These are phyloP conservation scores for Aspergillus sp. DNA, from an alignment of 2,329 filamentous ascomycete genomes.

Conservation along the genomic window DNA sequence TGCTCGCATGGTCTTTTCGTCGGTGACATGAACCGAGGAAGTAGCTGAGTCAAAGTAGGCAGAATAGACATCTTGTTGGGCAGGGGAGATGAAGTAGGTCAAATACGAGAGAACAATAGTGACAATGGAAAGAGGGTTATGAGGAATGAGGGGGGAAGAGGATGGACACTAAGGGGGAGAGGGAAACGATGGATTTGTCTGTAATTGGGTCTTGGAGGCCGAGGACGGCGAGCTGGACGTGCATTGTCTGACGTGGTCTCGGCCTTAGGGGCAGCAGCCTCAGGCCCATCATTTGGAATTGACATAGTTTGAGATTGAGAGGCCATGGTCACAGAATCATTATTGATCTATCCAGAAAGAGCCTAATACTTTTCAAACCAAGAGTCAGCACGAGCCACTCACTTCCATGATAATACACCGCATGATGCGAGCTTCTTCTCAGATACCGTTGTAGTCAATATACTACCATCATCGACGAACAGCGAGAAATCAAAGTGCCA, in stretches of 20 bases:
- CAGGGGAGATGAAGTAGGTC: slow-evolving; percentile 63
- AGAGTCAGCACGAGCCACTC: slow-evolving; percentile 18
- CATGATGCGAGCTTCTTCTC: slow-evolving; percentile 49
- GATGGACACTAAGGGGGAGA: slow-evolving; percentile 74
- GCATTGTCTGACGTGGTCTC: slow-evolving; percentile 11
- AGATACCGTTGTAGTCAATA: slow-evolving; percentile 98
- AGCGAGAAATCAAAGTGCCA: slow-evolving; percentile 49
- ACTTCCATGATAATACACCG: slow-evolving; percentile 6
- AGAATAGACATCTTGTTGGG: slow-evolving; percentile 58
- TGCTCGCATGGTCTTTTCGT: slow-evolving; percentile 68
- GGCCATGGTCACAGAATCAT: slow-evolving; percentile 24
- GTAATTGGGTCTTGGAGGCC: slow-evolving; percentile 49
- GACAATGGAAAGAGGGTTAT: slow-evolving; percentile 84
- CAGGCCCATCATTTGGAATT: slow-evolving; percentile 11
- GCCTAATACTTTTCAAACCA: slow-evolving; percentile 10
- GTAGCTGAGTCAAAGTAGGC: slow-evolving; percentile 80
- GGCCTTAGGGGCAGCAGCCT: slow-evolving; percentile 9
- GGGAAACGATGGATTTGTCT: slow-evolving; percentile 77
- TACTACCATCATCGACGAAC: slow-evolving; percentile 47
- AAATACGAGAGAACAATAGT: slow-evolving; percentile 75
- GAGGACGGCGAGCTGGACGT: slow-evolving; percentile 20
- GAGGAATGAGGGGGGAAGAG: slow-evolving; percentile 83
- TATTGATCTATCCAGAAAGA: slow-evolving; percentile 11
- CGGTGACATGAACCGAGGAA: slow-evolving; percentile 76
- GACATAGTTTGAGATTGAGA: slow-evolving; percentile 16